Evolutionary conservation across 2,329 filamentous ascomycete genomes (phyloP), one percentile per base, ranked within the genome.

Genomic region (Juglanconis oblonga): DNA sequence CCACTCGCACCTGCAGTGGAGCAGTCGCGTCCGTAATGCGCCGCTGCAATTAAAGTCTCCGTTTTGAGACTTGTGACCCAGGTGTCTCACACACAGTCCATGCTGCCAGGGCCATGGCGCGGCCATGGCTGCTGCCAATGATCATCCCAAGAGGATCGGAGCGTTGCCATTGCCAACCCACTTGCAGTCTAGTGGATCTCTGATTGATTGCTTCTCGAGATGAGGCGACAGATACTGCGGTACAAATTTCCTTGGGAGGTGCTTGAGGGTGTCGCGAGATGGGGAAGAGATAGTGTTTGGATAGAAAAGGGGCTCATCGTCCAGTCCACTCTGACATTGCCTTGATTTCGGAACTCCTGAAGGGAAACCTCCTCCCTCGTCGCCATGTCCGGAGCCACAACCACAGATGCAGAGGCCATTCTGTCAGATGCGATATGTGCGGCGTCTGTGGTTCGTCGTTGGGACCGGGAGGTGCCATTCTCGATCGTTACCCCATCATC

Each of bases 41-140:
- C 52, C 49, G 59, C 56, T 61, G 61, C 61, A 63, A 63, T 63
- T 49, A 56, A 63, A 63, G 55, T 55, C 61, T 61, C 61, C 61
- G 61, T 63, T 62, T 63, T 50, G 35, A 59, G 48, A 51, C 47
- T 48, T 45, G 52, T 52, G 53, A 47, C 53, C 40, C 14, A 8
- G 40, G 32, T 40, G 57, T 49, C 44, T 32, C 52, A 55, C 45
- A 38, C 47, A 48, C 44, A 38, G 17, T 40, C 36, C 33, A 42
- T 48, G 45, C 45, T 17, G 45, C 45, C 7, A 42, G 7, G 13
- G n/a, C 40, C 40, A 24, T 24, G 24, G 24, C 24, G 24, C 24
- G 24, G 24, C 24, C 24, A 24, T 24, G 24, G 24, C 24, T 24
- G 24, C 24, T 24, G 24, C 33, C n/a, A n/a, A 33, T 35, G 51